A percentile compares a stretch with the other conserved stretches of the same genome.
Conservation (phyloP, 768 basidiomycete species). For the Suillus hirtellus region DNA sequence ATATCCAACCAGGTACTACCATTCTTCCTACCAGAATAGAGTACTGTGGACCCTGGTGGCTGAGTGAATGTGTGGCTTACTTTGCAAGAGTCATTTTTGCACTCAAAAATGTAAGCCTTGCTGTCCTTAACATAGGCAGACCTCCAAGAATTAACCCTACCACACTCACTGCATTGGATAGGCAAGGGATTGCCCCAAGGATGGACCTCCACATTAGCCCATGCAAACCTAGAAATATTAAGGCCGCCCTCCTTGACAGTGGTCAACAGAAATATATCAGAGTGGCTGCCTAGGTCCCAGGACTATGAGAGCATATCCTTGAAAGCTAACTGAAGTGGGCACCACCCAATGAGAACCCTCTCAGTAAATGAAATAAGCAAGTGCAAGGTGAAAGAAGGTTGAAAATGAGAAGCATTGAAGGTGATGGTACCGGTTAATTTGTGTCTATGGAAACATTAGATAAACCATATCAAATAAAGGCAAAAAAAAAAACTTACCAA, state of each 20-base stretch:
- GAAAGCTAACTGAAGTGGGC: not conserved
- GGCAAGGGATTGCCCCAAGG: slow-evolving; percentile 6
- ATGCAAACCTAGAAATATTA: not conserved
- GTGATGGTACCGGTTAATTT: not conserved
- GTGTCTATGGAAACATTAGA: not conserved
- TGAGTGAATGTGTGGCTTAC: not conserved
- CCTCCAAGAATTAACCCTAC: not conserved
- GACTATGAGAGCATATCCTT: not conserved
- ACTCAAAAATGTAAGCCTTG: slow-evolving; percentile 4
- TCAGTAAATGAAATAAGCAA: not conserved
- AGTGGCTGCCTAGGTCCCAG: not conserved
- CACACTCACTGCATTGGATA: slow-evolving; percentile 7
- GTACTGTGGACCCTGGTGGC: not conserved
- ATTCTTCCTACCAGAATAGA: not conserved
- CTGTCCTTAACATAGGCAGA: not conserved
- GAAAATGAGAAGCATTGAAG: not conserved
- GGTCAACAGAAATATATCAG: not conserved
- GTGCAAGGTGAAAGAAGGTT: not conserved
- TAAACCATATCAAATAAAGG: not conserved
- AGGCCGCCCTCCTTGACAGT: not conserved
- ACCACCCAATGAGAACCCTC: not conserved
- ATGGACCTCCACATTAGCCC: not conserved
- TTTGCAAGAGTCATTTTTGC: not conserved
- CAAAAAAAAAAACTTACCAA: not conserved
- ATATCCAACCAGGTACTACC: slow-evolving; percentile 2